Evolutionary conservation across 441 rosid species (phyloP).

Genomic region (Adansonia gregorii): DNA sequence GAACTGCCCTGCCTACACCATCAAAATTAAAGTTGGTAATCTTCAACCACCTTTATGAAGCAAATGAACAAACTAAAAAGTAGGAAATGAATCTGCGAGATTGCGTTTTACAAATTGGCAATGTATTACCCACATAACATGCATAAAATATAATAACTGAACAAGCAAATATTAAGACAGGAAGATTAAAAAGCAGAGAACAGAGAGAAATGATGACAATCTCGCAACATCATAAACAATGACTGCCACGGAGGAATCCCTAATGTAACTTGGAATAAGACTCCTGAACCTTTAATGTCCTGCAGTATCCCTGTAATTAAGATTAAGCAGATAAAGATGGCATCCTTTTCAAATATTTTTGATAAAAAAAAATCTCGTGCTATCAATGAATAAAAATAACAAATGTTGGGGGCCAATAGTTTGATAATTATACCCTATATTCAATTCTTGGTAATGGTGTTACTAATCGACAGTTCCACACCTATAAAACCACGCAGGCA

Average conservation of each 20-base stretch:
- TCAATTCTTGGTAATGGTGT: background rate
- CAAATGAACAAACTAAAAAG: background rate
- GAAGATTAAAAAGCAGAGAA: background rate
- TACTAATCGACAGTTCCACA: background rate
- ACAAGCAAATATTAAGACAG: background rate
- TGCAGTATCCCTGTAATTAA: slow-evolving; percentile 76
- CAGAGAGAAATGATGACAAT: slow-evolving; percentile 37
- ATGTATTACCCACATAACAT: background rate
- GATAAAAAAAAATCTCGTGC: background rate
- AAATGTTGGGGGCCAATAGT: background rate
- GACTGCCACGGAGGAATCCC: slow-evolving; percentile 87
- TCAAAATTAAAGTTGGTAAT: slow-evolving; percentile 21
- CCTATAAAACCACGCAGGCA: background rate
- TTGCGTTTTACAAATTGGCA: background rate
- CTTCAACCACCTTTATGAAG: background rate
- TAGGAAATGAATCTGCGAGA: background rate
- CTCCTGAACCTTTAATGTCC: slow-evolving; percentile 73
- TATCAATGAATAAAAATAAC: background rate
- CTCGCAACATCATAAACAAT: slow-evolving; percentile 88
- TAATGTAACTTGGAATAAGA: slow-evolving; percentile 40
- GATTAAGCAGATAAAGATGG: background rate
- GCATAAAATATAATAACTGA: background rate
- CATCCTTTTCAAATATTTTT: background rate
- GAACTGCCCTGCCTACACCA: slow-evolving; percentile 68
- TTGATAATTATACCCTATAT: background rate